Conservation (phyloP, 257 asterid genomes). For the Penstemon davidsonii region DNA sequence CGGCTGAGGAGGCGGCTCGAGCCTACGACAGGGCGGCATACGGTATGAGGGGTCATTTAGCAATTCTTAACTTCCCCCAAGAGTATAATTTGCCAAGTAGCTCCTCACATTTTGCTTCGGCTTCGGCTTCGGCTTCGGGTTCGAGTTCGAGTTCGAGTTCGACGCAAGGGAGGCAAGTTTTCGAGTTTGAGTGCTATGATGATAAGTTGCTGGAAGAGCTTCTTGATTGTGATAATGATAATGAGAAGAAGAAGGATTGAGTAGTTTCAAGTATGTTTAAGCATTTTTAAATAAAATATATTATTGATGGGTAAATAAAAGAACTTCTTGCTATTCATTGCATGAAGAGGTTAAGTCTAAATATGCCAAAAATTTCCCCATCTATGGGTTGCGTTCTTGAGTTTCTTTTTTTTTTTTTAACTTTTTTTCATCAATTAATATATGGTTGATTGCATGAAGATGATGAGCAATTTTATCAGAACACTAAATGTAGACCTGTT, state of each 20-base stretch:
- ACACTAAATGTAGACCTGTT: no score
- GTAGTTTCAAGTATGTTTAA: background rate
- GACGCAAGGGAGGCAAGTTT: constrained; percentile 29
- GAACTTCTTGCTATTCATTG: no score
- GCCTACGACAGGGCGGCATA: constrained; percentile 79
- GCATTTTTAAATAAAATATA: no score
- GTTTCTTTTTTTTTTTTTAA: no score
- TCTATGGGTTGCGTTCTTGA: no score
- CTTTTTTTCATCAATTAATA: no score
- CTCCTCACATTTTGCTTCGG: constrained; percentile 56
- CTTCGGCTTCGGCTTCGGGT: constrained; percentile 21
- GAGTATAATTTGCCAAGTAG: constrained; percentile 63
- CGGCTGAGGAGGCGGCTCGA: constrained; percentile 73
- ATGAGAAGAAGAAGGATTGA: constrained; percentile 29
- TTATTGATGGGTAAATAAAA: no score
- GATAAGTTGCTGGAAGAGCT: constrained; percentile 69
- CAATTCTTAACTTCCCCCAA: constrained; percentile 74
- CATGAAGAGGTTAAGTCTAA: no score
- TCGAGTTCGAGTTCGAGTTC: constrained; percentile 39
- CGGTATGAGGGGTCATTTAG: constrained; percentile 68
- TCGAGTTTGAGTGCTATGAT: constrained; percentile 69
- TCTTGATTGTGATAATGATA: constrained; percentile 44
- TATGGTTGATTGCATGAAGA: no score
- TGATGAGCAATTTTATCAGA: no score
- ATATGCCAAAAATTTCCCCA: no score